Conservation (phyloP, 2,329 filamentous ascomycete genomes). For the Ophiostoma sp. region DNA sequence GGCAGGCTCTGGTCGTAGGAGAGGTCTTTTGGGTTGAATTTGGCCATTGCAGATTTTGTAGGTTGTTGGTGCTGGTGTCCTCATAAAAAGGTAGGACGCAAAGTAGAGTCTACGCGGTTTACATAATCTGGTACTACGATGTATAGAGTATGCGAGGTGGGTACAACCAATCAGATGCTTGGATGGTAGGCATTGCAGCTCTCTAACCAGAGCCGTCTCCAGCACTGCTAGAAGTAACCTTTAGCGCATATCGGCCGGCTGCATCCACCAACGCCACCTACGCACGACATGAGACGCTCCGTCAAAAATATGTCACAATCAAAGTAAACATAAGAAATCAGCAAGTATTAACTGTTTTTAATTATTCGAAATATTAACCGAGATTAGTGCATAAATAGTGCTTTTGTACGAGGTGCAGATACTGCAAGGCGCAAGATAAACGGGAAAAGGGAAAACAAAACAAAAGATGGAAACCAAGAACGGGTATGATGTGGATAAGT, state of each 20-base stretch:
- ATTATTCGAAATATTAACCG: not conserved
- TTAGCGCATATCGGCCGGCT: not conserved
- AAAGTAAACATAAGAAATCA: not conserved
- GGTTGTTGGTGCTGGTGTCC: not conserved
- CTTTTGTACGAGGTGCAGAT: not conserved
- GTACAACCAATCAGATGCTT: not conserved
- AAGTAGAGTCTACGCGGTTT: not conserved
- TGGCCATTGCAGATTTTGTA: conserved; percentile 35
- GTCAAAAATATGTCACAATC: not conserved
- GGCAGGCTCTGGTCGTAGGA: conserved; percentile 57
- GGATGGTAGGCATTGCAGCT: not conserved
- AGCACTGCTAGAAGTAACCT: not conserved
- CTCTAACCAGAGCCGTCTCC: not conserved
- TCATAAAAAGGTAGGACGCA: not conserved
- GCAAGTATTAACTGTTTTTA: not conserved
- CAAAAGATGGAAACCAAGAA: not conserved
- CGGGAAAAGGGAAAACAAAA: not conserved
- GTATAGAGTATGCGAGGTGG: not conserved
- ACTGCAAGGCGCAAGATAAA: not conserved
- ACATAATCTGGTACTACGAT: not conserved
- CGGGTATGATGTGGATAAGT: conserved; percentile 4
- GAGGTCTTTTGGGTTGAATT: conserved; percentile 67
- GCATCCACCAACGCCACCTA: not conserved
- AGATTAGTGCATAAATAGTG: not conserved
- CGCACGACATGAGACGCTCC: not conserved